Evolutionary conservation across 805 yeast genomes (phyloP), one percentile per base, ranked within the genome.

Genomic region (Candida yuanshanica): DNA sequence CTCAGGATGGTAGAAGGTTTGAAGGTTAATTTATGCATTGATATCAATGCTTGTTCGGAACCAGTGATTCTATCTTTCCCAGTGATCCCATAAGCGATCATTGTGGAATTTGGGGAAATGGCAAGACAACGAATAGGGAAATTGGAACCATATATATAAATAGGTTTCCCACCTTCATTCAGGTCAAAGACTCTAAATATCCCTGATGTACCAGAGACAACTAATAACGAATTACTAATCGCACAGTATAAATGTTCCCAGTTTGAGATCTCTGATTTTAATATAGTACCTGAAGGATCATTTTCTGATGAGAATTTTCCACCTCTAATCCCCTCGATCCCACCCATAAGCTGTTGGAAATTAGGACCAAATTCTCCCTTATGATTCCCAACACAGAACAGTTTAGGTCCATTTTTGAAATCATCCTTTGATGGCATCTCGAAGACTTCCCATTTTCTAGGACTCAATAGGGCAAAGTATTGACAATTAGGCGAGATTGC

Each of bases 91-190:
- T 87, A 76, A 5, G 93, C 93, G 11, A 89, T 66, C 20, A 81
- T 64, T 16, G 72, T 65, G 20, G 83, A 88, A 48, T 74, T 68
- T 0, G 79, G 74, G 9, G 91, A 75, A 1, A 89, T 68, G 26
- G 87, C 83, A 36, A 87, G 69, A 54, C 95, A 87, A 38, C 95
- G 62, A 27, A 90, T 82, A 1, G 91, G 90, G 55, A 85, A 84
- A 41, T 73, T 75, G 10, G 87, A 80, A 29, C 75, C 66, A 54
- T 84, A 78, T 0, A 85, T 75, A 60, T 83, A 86, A 1, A 89
- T 66, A 0, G 83, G 77, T 44, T 68, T 67, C 4, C 95, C 95
- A 11, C 56, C 48, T 26, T 68, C 59, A 10, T 65, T 66, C 13
- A 85, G 55, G 52, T 83, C 85, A 42, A 77, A 72, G 1, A 87